Conservation (phyloP, 345 rosid genomes). For the Salix koriyanagi region DNA sequence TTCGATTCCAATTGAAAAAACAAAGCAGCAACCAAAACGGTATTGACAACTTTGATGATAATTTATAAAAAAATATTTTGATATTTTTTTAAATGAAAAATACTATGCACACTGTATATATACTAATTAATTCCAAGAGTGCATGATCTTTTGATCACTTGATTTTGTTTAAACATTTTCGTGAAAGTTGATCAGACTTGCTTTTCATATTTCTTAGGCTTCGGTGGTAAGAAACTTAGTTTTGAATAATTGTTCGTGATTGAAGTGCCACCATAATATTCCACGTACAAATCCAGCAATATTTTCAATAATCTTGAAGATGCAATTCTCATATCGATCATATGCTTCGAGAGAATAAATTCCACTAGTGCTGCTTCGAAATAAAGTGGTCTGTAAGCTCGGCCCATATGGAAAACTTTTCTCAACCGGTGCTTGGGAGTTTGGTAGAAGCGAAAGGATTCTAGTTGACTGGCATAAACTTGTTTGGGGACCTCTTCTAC, state of each 20-base stretch:
- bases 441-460: not conserved
- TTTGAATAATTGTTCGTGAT: not conserved
- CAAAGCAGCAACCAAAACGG: too few relatives aligned
- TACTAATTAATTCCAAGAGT: too few relatives aligned
- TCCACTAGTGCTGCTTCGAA: too few relatives aligned
- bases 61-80: too few relatives aligned
- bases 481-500: too few relatives aligned
- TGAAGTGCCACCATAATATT: not conserved
- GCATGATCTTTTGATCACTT: not conserved
- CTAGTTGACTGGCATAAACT: not conserved
- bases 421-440: not conserved
- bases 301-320: not conserved
- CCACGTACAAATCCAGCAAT: not conserved
- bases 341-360: too few relatives aligned
- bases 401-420: not conserved
- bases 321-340: too few relatives aligned
- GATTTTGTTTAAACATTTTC: not conserved
- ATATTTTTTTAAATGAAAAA: too few relatives aligned
- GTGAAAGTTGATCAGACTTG: not conserved
- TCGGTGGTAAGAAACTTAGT: not conserved
- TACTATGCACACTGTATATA: too few relatives aligned
- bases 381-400: too few relatives aligned
- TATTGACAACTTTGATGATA: too few relatives aligned
- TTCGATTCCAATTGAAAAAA: too few relatives aligned
- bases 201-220: not conserved